Evolutionary conservation across 805 yeast species (phyloP).

Genomic region (Saturnispora sekii): DNA sequence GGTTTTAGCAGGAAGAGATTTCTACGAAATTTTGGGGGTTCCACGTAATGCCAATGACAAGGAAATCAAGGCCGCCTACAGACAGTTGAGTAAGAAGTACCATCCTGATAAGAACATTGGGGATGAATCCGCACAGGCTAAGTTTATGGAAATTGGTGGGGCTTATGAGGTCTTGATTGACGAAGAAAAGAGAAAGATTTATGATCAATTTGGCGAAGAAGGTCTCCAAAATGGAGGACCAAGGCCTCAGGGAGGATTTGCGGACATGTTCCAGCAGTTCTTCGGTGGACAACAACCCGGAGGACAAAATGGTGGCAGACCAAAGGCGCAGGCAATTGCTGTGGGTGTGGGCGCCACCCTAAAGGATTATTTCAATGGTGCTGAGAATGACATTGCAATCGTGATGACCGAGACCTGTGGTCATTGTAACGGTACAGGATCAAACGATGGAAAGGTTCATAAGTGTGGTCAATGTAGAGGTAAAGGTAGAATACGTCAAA

Average conservation of each 20-base stretch:
- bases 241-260: slow-evolving; percentile 12
- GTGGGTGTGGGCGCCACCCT: slow-evolving; percentile 49
- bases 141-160: slow-evolving; percentile 83
- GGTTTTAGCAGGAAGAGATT: slow-evolving; percentile 31
- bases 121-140: slow-evolving; percentile 72
- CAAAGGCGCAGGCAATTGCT: slow-evolving; percentile 53
- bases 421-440: slow-evolving; percentile 76
- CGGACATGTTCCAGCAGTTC: slow-evolving; percentile 55
- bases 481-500: slow-evolving; percentile 53
- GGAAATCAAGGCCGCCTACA: slow-evolving; percentile 78
- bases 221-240: slow-evolving; percentile 42
- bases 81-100: slow-evolving; percentile 70
- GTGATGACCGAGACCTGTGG: slow-evolving; percentile 69
- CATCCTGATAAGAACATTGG: slow-evolving; percentile 94
- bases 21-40: slow-evolving; percentile 57
- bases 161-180: slow-evolving; percentile 84
- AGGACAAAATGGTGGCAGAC: slow-evolving; percentile 29
- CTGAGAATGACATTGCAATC: slow-evolving; percentile 46
- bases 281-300: slow-evolving; percentile 26
- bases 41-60: slow-evolving; percentile 58
- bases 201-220: slow-evolving; percentile 71
- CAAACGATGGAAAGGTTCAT: slow-evolving; percentile 64
- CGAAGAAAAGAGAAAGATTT: slow-evolving; percentile 54
- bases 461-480: slow-evolving; percentile 68
- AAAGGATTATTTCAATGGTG: slow-evolving; percentile 65